These are phyloP conservation scores for Madurella fahalii DNA, from an alignment of 2,329 filamentous ascomycete species.

Conservation along the genomic window DNA sequence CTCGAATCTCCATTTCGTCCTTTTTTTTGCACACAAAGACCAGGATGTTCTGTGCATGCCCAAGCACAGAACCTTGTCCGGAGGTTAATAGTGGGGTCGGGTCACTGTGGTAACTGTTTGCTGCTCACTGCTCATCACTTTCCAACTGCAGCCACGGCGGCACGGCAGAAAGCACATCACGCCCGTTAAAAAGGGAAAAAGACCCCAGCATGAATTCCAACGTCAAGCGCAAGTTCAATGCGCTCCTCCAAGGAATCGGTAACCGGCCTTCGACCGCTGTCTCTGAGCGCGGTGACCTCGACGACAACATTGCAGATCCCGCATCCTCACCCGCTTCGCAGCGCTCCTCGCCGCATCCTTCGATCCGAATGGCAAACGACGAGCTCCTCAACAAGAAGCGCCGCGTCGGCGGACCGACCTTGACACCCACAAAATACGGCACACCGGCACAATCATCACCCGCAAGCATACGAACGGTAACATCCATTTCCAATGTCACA, in stretches of 20 bases:
- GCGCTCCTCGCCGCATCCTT: slow-evolving; percentile 22
- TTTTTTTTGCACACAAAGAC: too few relatives aligned
- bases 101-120: neutral
- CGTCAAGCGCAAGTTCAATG: slow-evolving; percentile 75
- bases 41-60: too few relatives aligned
- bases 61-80: neutral
- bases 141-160: neutral
- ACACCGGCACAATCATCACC: slow-evolving; percentile 19
- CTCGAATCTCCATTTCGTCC: too few relatives aligned
- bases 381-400: slow-evolving; percentile 50
- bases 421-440: slow-evolving; percentile 34
- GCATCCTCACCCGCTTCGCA: slow-evolving; percentile 23
- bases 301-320: slow-evolving; percentile 12
- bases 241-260: slow-evolving; percentile 64
- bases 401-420: slow-evolving; percentile 44
- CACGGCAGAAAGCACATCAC: neutral
- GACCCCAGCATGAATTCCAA: slow-evolving; percentile 60
- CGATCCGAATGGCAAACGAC: slow-evolving; percentile 29
- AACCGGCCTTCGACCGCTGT: slow-evolving; percentile 43
- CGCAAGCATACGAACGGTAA: slow-evolving; percentile 29
- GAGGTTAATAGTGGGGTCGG: neutral
- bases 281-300: slow-evolving; percentile 34
- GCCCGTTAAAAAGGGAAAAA: neutral
- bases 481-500: slow-evolving; percentile 39
- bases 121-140: neutral